These are phyloP conservation scores for Gossypioides kirkii DNA, from an alignment of 345 rosid species.

Conservation along the genomic window DNA sequence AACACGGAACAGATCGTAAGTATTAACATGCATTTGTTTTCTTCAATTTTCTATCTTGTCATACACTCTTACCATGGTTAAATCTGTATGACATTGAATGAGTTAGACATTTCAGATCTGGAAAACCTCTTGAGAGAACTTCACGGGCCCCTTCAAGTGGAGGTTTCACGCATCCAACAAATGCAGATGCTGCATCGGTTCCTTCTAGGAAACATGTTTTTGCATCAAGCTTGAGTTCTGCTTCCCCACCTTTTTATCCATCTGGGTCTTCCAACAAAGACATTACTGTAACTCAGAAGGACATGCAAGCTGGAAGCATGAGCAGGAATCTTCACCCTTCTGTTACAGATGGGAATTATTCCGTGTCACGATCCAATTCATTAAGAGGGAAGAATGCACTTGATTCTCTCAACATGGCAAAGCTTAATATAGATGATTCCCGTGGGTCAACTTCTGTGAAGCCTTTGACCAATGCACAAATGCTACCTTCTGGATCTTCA, in stretches of 20 bases:
- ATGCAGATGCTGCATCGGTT: conserved; percentile 38
- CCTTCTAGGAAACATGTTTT: conserved; percentile 43
- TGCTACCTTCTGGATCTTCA: conserved; percentile 33
- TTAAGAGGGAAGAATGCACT: conserved; percentile 42
- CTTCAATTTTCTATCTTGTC: neutral
- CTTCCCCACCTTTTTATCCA: conserved; percentile 97
- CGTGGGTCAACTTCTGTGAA: conserved; percentile 38
- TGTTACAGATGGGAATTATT: conserved; percentile 30
- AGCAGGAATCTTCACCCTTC: conserved; percentile 36
- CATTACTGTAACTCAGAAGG: conserved; percentile 40
- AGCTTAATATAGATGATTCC: conserved; percentile 51
- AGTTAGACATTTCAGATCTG: conserved; percentile 36
- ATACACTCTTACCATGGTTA: neutral
- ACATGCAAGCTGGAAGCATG: conserved; percentile 42
- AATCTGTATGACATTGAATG: conserved; percentile 9
- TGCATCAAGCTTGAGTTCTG: conserved; percentile 78
- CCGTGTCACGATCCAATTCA: conserved; percentile 33
- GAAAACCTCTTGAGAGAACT: conserved; percentile 42
- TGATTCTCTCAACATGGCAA: conserved; percentile 46
- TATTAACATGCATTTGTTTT: neutral
- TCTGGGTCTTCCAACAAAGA: conserved; percentile 71
- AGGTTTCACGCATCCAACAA: conserved; percentile 29
- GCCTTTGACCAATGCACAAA: conserved; percentile 34
- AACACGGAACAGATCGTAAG: conserved; percentile 54
- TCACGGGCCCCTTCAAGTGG: conserved; percentile 38